Evolutionary conservation across 441 rosid genomes (phyloP).

Genomic region (Populus hybrid): DNA sequence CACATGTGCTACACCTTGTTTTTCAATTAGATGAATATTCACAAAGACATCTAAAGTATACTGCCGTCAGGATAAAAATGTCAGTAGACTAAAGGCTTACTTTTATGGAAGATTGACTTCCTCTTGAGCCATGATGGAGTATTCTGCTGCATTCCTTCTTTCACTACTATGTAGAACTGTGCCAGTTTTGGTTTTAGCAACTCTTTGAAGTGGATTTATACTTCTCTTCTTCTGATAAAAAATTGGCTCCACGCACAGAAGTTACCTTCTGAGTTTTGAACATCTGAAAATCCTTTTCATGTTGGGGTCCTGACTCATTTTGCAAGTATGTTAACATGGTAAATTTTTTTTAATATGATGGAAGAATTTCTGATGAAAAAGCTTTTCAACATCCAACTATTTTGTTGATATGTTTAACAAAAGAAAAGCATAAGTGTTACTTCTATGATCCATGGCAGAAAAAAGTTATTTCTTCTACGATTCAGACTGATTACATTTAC

Average conservation of each 20-base stretch:
- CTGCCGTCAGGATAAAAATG: not conserved
- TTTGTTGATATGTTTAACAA: too few species aligned
- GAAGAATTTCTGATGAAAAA: too few species aligned
- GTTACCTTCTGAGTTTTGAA: not conserved
- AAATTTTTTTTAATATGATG: not conserved
- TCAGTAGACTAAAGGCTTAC: not conserved
- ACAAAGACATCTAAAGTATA: not conserved
- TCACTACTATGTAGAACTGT: not conserved
- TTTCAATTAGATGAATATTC: not conserved
- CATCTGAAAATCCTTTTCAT: not conserved
- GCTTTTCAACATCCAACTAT: too few species aligned
- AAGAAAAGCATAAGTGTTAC: not conserved
- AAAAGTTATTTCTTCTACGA: not conserved
- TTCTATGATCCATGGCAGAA: not conserved
- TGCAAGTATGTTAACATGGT: not conserved
- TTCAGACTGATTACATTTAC: not conserved
- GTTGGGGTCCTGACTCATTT: not conserved
- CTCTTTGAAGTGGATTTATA: not conserved
- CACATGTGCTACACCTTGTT: not conserved
- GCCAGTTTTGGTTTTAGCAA: not conserved
- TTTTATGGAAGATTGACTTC: not conserved
- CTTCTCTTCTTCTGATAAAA: not conserved
- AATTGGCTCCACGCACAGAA: not conserved
- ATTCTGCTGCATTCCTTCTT: not conserved
- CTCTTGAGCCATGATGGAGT: not conserved